Percentiles rank a stretch among this genome's conserved stretches.
Evolutionary conservation across 2,329 filamentous ascomycete species (phyloP).

Genomic region (Sclerotinia glacialis): DNA sequence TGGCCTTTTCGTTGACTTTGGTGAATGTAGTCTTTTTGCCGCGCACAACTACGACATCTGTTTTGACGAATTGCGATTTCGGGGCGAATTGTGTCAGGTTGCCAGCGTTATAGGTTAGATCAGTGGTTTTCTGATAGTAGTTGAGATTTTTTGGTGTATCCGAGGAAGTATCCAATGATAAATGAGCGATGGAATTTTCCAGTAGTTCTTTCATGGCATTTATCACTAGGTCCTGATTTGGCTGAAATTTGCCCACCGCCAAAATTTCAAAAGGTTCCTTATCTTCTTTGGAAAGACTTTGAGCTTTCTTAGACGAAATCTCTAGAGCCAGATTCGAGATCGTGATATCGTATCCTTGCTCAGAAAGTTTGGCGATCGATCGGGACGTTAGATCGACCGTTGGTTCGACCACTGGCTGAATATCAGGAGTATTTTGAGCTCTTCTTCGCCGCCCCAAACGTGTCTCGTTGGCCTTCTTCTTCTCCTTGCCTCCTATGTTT

Average conservation of each 20-base stretch:
- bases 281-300: too few relatives aligned
- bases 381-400: too few relatives aligned
- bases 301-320: background rate
- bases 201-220: background rate
- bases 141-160: background rate
- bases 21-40: background rate
- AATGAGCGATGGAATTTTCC: background rate
- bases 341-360: background rate
- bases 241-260: background rate
- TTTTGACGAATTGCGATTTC: background rate
- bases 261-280: accelerated
- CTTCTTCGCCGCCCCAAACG: background rate
- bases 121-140: background rate
- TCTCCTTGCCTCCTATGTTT: background rate
- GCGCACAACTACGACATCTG: background rate
- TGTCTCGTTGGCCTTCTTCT: background rate
- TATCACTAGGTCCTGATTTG: background rate
- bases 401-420: background rate
- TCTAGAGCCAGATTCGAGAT: background rate
- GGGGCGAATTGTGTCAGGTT: background rate
- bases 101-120: too few relatives aligned
- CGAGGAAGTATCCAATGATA: background rate
- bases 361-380: background rate
- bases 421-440: too few relatives aligned
- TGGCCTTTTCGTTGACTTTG: background rate